A percentile compares a stretch with the other conserved stretches of the same genome.
These are phyloP conservation scores for Pilaira anomala DNA, from an alignment of 192 early-diverging fungal genomes.

Conservation along the genomic window DNA sequence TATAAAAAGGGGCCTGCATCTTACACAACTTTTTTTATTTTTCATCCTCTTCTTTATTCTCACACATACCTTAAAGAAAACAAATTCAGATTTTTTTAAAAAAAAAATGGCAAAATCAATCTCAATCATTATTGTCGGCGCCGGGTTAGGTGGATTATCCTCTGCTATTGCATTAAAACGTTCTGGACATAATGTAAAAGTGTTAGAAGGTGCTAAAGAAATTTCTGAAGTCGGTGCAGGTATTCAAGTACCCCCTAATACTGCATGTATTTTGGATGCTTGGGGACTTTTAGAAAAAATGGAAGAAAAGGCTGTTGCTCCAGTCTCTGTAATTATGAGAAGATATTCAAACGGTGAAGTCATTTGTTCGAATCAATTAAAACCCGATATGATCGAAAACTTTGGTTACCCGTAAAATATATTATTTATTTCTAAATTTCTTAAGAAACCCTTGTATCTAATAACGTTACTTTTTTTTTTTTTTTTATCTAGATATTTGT, in stretches of 20 bases:
- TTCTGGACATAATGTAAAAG: slow-evolving; percentile 15
- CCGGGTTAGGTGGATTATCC: slow-evolving; percentile 17
- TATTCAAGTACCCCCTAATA: slow-evolving; percentile 24
- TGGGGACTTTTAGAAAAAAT: slow-evolving; percentile 16
- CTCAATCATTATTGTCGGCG: slow-evolving; percentile 16
- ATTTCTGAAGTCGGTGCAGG: slow-evolving; percentile 21
- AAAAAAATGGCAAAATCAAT: too few species aligned
- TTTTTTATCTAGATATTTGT: neutral
- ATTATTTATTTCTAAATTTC: too few species aligned
- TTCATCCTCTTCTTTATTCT: too few species aligned
- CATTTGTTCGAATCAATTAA: slow-evolving; percentile 12
- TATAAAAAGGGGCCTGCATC: too few species aligned
- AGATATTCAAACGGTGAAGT: slow-evolving; percentile 21
- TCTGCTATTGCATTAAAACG: slow-evolving; percentile 18
- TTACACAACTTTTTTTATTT: too few species aligned
- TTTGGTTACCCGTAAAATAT: slow-evolving; percentile 21
- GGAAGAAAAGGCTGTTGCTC: slow-evolving; percentile 15
- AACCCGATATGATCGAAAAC: slow-evolving; percentile 16
- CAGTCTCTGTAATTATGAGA: slow-evolving; percentile 14
- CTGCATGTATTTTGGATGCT: slow-evolving; percentile 11
- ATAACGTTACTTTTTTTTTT: too few species aligned
- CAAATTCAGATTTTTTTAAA: too few species aligned
- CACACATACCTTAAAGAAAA: too few species aligned
- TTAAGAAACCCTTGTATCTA: too few species aligned
- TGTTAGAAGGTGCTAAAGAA: slow-evolving; percentile 20